Evolutionary conservation across 2,329 filamentous ascomycete species (phyloP).

Genomic region (Penicillium nordicum): DNA sequence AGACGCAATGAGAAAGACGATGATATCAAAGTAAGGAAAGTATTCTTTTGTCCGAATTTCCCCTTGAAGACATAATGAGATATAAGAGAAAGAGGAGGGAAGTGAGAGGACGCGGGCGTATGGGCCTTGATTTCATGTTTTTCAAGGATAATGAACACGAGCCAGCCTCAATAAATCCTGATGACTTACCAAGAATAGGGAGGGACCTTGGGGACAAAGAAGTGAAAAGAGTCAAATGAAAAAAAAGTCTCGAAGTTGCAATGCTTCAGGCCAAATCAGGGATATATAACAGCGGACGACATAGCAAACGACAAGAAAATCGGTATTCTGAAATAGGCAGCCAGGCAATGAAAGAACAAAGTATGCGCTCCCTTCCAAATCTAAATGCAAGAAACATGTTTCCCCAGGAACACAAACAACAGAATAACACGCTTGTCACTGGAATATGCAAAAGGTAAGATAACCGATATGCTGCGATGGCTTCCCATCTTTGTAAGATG

Average conservation of each 20-base stretch:
- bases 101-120: background rate
- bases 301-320: constrained; percentile 17
- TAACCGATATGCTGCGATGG: constrained; percentile 20
- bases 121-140: background rate
- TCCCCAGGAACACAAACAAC: constrained; percentile 14
- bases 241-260: constrained; percentile 14
- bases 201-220: background rate
- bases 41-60: background rate
- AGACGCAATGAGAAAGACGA: background rate
- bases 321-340: constrained; percentile 9
- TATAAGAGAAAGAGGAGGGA: background rate
- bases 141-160: background rate
- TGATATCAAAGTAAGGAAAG: background rate
- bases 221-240: background rate
- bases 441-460: constrained; percentile 24
- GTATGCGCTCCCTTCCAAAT: constrained; percentile 24
- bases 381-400: constrained; percentile 26
- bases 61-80: background rate
- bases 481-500: constrained; percentile 8
- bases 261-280: constrained; percentile 28
- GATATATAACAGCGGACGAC: constrained; percentile 25
- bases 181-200: background rate
- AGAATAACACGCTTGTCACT: constrained; percentile 22
- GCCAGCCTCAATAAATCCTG: background rate
- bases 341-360: constrained; percentile 17